Percentiles rank a stretch among this genome's conserved stretches.
Conservation (phyloP, 1,284 basidiomycete genomes). For the Leccinum huronense region DNA sequence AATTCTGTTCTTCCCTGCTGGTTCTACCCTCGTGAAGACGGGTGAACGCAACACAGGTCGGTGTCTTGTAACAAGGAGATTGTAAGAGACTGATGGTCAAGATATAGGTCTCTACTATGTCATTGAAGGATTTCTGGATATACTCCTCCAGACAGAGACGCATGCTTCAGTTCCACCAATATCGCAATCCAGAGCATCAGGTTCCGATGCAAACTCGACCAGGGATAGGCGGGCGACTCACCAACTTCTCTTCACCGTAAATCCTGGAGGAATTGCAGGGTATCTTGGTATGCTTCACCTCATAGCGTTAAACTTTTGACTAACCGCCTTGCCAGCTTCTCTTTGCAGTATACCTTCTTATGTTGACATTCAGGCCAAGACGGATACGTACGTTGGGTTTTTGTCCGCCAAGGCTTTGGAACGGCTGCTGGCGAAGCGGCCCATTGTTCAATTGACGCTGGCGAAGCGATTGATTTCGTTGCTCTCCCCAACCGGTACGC, state of each 20-base stretch:
- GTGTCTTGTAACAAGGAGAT: constrained; percentile 14
- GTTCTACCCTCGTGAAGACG: constrained; percentile 82
- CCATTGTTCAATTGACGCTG: constrained; percentile 94
- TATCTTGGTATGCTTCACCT: constrained; percentile 70
- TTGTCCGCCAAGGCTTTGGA: constrained; percentile 88
- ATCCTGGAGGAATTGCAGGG: constrained; percentile 97
- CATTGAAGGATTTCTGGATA: constrained; percentile 96
- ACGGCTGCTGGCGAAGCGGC: constrained; percentile 86
- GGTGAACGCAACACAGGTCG: constrained; percentile 85
- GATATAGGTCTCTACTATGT: constrained; percentile 88
- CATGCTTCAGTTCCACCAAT: constrained; percentile 29
- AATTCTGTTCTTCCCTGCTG: constrained; percentile 90
- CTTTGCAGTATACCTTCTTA: constrained; percentile 91
- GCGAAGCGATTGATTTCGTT: constrained; percentile 94
- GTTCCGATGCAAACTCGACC: constrained; percentile 26
- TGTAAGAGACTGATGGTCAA: constrained; percentile 9
- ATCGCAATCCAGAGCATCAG: constrained; percentile 25
- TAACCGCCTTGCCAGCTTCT: constrained; percentile 56
- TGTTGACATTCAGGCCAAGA: constrained; percentile 95
- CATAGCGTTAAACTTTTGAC: not conserved
- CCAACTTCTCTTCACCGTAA: constrained; percentile 89
- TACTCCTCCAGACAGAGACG: constrained; percentile 65
- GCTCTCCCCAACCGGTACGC: constrained; percentile 83
- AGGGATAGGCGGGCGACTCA: constrained; percentile 32
- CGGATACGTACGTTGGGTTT: constrained; percentile 96